phyloP scores from a whole-genome alignment of 106 monocot species.

The Acorus calamus region DNA sequence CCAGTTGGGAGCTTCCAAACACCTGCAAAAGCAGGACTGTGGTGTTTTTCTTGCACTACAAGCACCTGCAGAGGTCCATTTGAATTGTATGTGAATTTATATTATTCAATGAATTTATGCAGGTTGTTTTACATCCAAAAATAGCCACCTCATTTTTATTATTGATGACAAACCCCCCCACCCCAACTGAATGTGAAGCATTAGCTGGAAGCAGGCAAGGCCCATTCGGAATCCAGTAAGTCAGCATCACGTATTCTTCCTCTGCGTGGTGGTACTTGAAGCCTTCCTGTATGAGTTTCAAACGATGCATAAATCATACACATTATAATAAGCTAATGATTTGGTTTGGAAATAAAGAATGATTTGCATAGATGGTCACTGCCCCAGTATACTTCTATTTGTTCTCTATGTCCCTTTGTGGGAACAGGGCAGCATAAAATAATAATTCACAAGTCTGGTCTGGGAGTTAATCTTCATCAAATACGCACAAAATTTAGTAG shows the following conservation, averaged over 20 bases:
- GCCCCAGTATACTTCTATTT: too few relatives aligned
- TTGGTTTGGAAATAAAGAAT: too few relatives aligned
- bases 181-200: constrained; percentile 86
- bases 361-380: too few relatives aligned
- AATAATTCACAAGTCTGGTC: too few relatives aligned
- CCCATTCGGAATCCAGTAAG: constrained; percentile 82
- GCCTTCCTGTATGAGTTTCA: constrained; percentile 44
- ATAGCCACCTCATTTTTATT: constrained; percentile 55
- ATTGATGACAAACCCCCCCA: constrained; percentile 81
- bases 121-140: background rate
- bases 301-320: too few relatives aligned
- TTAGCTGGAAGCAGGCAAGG: constrained; percentile 81
- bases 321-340: background rate
- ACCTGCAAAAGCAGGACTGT: constrained; percentile 18
- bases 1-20: constrained; percentile 91
- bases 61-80: constrained; percentile 38
- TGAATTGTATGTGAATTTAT: background rate
- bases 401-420: background rate
- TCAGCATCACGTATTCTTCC: constrained; percentile 73
- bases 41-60: constrained; percentile 83
- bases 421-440: background rate
- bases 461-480: background rate
- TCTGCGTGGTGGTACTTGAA: constrained; percentile 93
- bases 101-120: too few relatives aligned
- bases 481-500: too few relatives aligned